phyloP scores from a whole-genome alignment of 2,329 filamentous ascomycete species.

The Raffaelea deltoideospora region DNA sequence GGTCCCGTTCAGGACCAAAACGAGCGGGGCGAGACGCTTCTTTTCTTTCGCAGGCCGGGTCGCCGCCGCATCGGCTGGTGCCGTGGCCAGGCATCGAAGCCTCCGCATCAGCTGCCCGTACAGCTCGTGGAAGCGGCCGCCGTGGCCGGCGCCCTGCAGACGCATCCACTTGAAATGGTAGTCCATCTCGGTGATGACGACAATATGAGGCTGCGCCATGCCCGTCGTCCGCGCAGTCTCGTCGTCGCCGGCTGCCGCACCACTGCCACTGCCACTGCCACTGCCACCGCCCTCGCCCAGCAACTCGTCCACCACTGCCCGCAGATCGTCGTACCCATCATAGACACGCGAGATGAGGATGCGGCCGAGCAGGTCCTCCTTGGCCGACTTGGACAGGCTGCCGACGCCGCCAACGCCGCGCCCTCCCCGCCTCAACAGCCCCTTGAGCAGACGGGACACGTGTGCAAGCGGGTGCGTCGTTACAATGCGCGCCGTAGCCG shows the following conservation, averaged over 20 bases:
- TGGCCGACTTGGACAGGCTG: conserved; percentile 4
- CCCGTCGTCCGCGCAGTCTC: no score
- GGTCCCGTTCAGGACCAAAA: conserved; percentile 8
- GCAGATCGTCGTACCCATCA: conserved; percentile 40
- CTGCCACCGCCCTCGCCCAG: conserved; percentile 2
- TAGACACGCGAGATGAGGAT: conserved; percentile 42
- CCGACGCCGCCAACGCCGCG: neutral
- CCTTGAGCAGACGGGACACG: conserved; percentile 25
- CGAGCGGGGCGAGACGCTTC: no score
- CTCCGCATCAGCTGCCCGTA: conserved; percentile 9
- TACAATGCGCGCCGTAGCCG: conserved; percentile 24
- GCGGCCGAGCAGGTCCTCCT: conserved; percentile 22
- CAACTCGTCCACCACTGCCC: conserved; percentile 37
- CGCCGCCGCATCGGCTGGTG: neutral
- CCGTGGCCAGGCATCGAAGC: conserved; percentile 3
- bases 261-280: neutral
- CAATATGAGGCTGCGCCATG: neutral
- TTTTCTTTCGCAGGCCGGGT: neutral
- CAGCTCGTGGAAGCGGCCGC: conserved; percentile 5
- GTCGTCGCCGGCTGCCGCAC: neutral
- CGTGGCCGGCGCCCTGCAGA: conserved; percentile 6
- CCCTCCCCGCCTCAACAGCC: conserved; percentile 17
- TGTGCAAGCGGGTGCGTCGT: conserved; percentile 29
- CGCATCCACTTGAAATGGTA: conserved; percentile 11
- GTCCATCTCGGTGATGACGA: conserved; percentile 10